phyloP scores from a whole-genome alignment of 768 basidiomycete genomes.

The Tricholoma terreum region DNA sequence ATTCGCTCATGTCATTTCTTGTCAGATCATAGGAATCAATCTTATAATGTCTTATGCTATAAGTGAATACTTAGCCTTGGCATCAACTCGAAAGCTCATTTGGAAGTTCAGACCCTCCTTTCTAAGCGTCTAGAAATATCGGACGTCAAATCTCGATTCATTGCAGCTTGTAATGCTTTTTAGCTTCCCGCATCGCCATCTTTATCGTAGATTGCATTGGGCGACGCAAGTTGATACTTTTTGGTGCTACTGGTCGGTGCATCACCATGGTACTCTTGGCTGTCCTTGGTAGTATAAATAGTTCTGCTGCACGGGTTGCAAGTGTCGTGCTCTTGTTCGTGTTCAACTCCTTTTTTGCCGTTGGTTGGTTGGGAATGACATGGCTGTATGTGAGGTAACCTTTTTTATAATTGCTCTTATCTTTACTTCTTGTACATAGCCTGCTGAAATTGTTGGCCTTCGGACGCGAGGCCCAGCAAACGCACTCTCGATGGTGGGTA shows the following conservation, averaged over 20 bases:
- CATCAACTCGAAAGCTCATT: neutral
- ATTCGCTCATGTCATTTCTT: neutral
- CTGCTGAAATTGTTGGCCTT: slow-evolving; percentile 63
- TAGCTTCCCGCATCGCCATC: slow-evolving; percentile 71
- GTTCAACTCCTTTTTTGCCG: slow-evolving; percentile 70
- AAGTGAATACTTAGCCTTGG: slow-evolving; percentile 5
- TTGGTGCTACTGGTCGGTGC: slow-evolving; percentile 60
- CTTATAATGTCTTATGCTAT: slow-evolving; percentile 58
- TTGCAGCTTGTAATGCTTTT: slow-evolving; percentile 66
- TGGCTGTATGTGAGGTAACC: slow-evolving; percentile 57
- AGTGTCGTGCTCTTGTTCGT: slow-evolving; percentile 59
- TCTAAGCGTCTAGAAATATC: slow-evolving; percentile 59
- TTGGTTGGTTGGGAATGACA: slow-evolving; percentile 71
- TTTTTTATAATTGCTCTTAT: slow-evolving; percentile 1
- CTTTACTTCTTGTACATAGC: slow-evolving; percentile 28
- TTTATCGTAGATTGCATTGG: slow-evolving; percentile 70
- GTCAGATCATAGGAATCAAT: slow-evolving; percentile 58
- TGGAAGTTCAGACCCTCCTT: slow-evolving; percentile 41
- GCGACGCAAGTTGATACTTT: slow-evolving; percentile 68
- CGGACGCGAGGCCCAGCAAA: slow-evolving; percentile 63
- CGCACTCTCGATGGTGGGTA: slow-evolving; percentile 50
- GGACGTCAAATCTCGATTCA: slow-evolving; percentile 56
- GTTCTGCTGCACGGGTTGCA: slow-evolving; percentile 44
- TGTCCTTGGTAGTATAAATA: slow-evolving; percentile 51
- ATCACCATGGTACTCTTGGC: slow-evolving; percentile 60